Conservation (phyloP, 2,329 filamentous ascomycete species). For the Penicillium occitanis region DNA sequence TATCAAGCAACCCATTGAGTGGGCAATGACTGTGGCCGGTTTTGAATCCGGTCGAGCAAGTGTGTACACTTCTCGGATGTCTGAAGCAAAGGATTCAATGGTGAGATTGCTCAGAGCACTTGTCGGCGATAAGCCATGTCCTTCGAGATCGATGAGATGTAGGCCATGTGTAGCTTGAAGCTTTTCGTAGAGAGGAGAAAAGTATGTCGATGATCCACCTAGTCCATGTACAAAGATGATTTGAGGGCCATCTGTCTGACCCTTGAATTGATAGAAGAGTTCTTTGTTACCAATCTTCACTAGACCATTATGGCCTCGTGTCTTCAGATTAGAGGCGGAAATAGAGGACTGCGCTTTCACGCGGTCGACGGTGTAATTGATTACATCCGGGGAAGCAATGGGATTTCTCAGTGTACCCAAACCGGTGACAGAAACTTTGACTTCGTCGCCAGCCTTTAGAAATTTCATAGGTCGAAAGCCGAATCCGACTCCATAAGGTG, state of each 20-base stretch:
- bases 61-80: conserved; percentile 44
- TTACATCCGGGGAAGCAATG: conserved; percentile 31
- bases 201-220: conserved; percentile 50
- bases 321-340: conserved; percentile 34
- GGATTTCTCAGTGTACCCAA: conserved; percentile 46
- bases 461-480: conserved; percentile 47
- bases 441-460: conserved; percentile 43
- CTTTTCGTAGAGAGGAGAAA: conserved; percentile 47
- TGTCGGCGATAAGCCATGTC: conserved; percentile 56
- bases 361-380: conserved; percentile 26
- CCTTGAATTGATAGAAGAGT: conserved; percentile 39
- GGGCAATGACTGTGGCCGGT: conserved; percentile 49
- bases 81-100: conserved; percentile 47
- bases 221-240: conserved; percentile 59
- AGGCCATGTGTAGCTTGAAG: conserved; percentile 31
- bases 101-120: conserved; percentile 45
- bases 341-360: conserved; percentile 25
- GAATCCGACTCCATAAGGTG: conserved; percentile 50
- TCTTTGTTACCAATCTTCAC: conserved; percentile 43
- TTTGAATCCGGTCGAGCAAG: conserved; percentile 25
- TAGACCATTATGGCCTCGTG: conserved; percentile 34
- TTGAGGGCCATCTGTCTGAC: conserved; percentile 29
- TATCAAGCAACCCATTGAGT: conserved; percentile 54
- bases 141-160: conserved; percentile 56
- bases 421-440: conserved; percentile 45